phyloP scores from a whole-genome alignment of 2,329 filamentous ascomycete genomes.

The Bipolaris victoriae region DNA sequence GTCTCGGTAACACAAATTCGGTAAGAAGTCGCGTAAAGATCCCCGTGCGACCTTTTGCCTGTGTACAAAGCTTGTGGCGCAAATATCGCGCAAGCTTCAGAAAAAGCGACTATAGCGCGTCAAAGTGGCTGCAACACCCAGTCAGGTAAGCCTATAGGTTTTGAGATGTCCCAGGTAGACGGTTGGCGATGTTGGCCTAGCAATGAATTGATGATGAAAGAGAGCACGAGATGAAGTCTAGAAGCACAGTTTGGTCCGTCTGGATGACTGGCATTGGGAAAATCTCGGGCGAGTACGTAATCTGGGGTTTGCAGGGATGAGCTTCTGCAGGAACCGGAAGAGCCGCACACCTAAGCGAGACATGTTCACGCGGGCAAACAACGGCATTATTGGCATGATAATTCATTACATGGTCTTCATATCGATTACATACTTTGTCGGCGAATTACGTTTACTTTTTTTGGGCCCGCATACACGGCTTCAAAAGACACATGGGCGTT shows the following conservation, averaged over 20 bases:
- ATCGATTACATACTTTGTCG: neutral
- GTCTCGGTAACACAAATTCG: neutral
- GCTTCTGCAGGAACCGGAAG: conserved; percentile 25
- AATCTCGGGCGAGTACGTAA: conserved; percentile 26
- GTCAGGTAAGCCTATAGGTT: neutral
- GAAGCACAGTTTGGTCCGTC: conserved; percentile 9
- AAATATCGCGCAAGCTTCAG: neutral
- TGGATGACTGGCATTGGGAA: conserved; percentile 28
- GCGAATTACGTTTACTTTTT: neutral
- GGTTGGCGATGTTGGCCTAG: neutral
- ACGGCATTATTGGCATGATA: neutral
- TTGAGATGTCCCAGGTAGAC: neutral
- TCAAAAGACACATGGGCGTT: neutral
- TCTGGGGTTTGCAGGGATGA: conserved; percentile 24
- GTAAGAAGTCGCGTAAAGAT: neutral
- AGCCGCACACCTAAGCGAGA: conserved; percentile 17
- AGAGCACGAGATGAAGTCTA: conserved; percentile 13
- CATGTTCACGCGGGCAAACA: conserved; percentile 5
- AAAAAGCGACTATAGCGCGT: conserved; percentile 8
- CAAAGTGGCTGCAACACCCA: neutral
- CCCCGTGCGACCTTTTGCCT: neutral
- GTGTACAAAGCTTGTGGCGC: neutral
- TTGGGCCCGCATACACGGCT: neutral
- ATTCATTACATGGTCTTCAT: neutral
- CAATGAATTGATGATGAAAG: conserved; percentile 3